A percentile compares a stretch with the other conserved stretches of the same genome.
These are phyloP conservation scores for Penicillium sclerotigenum DNA, from an alignment of 2,329 filamentous ascomycete species.

Conservation along the genomic window DNA sequence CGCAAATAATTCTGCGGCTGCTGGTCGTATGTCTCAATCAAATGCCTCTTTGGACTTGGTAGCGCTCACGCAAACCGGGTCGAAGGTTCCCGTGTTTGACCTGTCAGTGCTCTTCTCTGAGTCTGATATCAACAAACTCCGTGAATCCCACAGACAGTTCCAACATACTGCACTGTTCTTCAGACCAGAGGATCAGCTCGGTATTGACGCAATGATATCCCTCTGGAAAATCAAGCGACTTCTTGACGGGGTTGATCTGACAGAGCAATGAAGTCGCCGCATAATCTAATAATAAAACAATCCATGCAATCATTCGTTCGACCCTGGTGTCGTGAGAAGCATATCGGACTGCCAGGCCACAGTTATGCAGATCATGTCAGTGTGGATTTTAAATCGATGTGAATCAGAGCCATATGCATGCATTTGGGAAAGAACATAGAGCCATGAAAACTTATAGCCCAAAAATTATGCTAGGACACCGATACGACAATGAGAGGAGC, in stretches of 20 bases:
- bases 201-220: slow-evolving; percentile 33
- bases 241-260: slow-evolving; percentile 10
- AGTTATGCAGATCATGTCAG: neutral
- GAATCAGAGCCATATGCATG: neutral
- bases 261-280: neutral
- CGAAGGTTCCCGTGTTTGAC: slow-evolving; percentile 39
- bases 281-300: neutral
- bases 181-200: slow-evolving; percentile 28
- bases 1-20: neutral
- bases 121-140: slow-evolving; percentile 31
- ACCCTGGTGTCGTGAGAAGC: neutral
- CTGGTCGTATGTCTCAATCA: neutral
- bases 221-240: slow-evolving; percentile 42
- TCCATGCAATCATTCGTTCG: neutral
- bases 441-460: neutral
- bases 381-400: neutral
- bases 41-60: slow-evolving; percentile 25
- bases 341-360: neutral
- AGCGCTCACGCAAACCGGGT: slow-evolving; percentile 27
- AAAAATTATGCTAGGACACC: no score
- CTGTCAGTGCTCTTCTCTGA: slow-evolving; percentile 32
- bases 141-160: slow-evolving; percentile 28
- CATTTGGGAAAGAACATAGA: neutral
- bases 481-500: neutral
- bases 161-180: slow-evolving; percentile 36